Evolutionary conservation across 176 grass and related monocot species (phyloP).

Genomic region (Phoenix roebelenii): DNA sequence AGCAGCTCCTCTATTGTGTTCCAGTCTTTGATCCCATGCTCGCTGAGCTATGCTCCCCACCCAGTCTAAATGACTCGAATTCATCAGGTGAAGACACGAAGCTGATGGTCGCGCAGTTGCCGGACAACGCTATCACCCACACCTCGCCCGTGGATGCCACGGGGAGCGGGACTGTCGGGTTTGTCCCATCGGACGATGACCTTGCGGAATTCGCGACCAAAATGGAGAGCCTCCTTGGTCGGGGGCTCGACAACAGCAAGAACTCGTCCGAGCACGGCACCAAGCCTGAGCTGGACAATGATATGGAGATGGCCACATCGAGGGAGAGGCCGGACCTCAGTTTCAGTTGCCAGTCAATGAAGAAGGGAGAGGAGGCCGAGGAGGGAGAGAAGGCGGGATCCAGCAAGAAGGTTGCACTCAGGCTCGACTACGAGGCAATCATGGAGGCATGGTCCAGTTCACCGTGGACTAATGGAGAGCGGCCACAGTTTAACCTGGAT

Average conservation of each 20-base stretch:
- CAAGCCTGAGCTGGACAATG: background rate
- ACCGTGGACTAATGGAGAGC: slow-evolving; percentile 72
- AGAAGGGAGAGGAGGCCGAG: slow-evolving; percentile 24
- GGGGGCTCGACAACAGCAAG: slow-evolving; percentile 29
- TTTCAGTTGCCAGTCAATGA: slow-evolving; percentile 43
- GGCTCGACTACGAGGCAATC: slow-evolving; percentile 74
- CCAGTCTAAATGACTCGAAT: slow-evolving; percentile 29
- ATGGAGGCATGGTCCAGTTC: slow-evolving; percentile 64
- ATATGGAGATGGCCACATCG: slow-evolving; percentile 35
- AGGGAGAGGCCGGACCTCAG: slow-evolving; percentile 58
- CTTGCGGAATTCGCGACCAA: slow-evolving; percentile 81
- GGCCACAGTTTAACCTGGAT: slow-evolving; percentile 35
- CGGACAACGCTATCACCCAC: slow-evolving; percentile 19
- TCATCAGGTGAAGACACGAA: slow-evolving; percentile 18
- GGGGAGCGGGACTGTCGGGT: slow-evolving; percentile 11
- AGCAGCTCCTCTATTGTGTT: slow-evolving; percentile 55
- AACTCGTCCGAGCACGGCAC: slow-evolving; percentile 39
- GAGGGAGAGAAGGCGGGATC: slow-evolving; percentile 9
- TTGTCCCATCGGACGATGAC: slow-evolving; percentile 60
- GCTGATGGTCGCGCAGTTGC: background rate
- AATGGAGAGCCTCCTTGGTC: slow-evolving; percentile 77
- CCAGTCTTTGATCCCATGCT: slow-evolving; percentile 54
- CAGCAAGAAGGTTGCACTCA: slow-evolving; percentile 39
- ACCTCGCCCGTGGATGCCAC: slow-evolving; percentile 15
- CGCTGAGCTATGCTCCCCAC: slow-evolving; percentile 50